Base-by-base conservation (phyloP, 2,329 filamentous ascomycete genomes). In the Ustilaginoidea virens region DNA sequence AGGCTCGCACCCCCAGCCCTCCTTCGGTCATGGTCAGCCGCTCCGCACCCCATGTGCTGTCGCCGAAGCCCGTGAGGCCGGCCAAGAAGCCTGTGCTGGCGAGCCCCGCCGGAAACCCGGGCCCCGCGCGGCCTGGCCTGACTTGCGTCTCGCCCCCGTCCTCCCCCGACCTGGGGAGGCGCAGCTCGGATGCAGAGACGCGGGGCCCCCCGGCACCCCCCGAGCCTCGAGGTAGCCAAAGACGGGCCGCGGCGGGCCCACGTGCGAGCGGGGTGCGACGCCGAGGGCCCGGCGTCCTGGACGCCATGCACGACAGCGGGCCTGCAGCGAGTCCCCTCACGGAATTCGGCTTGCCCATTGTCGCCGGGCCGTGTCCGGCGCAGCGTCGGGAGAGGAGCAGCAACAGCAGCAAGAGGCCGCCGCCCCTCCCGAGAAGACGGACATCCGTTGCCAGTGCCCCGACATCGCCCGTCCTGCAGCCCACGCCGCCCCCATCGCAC, bases 201-300 rank as follows among this genome's bases (percentile, higher is more conserved):
- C 42, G 47, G 10, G 45, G 55, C 11, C 46, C 55, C 10, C 55
- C 58, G 1, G 49, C 51, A 11, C 54, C 53, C 2, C 53, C 53
- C 3, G 44, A 53, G 23, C 50, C 50, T 7, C 40, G 52, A 3
- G 47, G 45, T 3, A 40, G 41, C 17, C 39, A 37, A 12, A 44
- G 40, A 17, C 32, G n/a, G n/a, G n/a, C n/a, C n/a, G n/a, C n/a
- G n/a, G n/a, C n/a, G n/a, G n/a, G n/a, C n/a, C n/a, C n/a, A n/a
- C n/a, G n/a, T n/a, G n/a, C n/a, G n/a, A n/a, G n/a, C n/a, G n/a
- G n/a, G n/a, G n/a, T n/a, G n/a, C n/a, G n/a, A n/a, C n/a, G n/a
- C n/a, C n/a, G n/a, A n/a, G n/a, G n/a, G n/a, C n/a, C n/a, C n/a
- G n/a, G n/a, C n/a, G n/a, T n/a, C n/a, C n/a, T n/a, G n/a, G n/a